These are phyloP conservation scores for Tricholoma terreum DNA, from an alignment of 768 basidiomycete genomes.

Conservation along the genomic window DNA sequence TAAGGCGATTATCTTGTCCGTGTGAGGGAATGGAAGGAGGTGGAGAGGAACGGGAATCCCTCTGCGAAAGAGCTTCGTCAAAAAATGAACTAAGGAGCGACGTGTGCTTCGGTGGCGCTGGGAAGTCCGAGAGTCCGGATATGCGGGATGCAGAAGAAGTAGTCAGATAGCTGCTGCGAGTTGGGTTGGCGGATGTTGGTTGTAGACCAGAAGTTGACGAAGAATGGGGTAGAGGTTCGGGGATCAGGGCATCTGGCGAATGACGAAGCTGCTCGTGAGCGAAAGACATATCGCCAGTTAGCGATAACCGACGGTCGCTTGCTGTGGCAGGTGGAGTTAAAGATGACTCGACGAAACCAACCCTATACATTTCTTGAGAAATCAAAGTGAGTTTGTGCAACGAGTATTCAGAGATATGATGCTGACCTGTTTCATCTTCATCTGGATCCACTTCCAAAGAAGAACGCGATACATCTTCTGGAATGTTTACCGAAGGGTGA, in stretches of 20 bases:
- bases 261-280: conserved; percentile 7
- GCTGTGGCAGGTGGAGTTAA: conserved; percentile 46
- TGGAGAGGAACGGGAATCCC: conserved; percentile 11
- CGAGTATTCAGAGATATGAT: background rate
- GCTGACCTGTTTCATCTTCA: conserved; percentile 39
- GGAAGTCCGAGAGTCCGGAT: conserved; percentile 73
- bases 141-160: conserved; percentile 58
- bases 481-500: conserved; percentile 39
- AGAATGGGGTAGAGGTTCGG: background rate
- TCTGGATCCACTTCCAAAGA: conserved; percentile 36
- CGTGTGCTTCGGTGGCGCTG: conserved; percentile 49
- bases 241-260: background rate
- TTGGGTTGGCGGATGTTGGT: conserved; percentile 31
- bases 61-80: conserved; percentile 26
- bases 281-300: conserved; percentile 35
- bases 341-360: conserved; percentile 49
- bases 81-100: conserved; percentile 46
- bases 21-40: conserved; percentile 7
- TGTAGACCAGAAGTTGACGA: conserved; percentile 27
- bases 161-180: conserved; percentile 60
- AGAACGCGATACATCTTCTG: conserved; percentile 46
- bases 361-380: conserved; percentile 42
- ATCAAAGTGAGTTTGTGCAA: background rate
- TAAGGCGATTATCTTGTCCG: conserved; percentile 15
- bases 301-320: conserved; percentile 37